These are phyloP conservation scores for Paraphaeosphaeria minitans DNA, from an alignment of 2,329 filamentous ascomycete species.

Conservation along the genomic window DNA sequence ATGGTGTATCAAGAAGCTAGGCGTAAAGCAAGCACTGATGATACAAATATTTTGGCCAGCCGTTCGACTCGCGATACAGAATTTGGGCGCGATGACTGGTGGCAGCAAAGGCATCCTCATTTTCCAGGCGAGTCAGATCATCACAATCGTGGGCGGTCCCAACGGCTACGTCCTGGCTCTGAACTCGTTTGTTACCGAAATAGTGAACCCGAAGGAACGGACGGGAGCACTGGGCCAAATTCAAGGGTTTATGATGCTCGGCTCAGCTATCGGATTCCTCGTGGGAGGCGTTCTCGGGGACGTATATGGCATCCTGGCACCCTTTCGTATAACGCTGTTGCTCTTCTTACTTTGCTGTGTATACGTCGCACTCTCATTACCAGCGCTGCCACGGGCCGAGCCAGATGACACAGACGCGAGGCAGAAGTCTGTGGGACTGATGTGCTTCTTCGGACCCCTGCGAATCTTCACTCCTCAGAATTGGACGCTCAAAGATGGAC, in stretches of 20 bases:
- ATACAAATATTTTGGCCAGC: conserved; percentile 69
- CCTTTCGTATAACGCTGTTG: conserved; percentile 67
- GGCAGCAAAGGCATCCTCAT: conserved; percentile 68
- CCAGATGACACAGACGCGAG: conserved; percentile 31
- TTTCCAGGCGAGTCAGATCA: conserved; percentile 69
- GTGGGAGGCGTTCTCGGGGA: conserved; percentile 70
- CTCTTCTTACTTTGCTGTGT: conserved; percentile 56
- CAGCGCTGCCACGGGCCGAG: conserved; percentile 55
- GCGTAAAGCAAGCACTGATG: conserved; percentile 66
- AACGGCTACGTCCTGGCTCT: conserved; percentile 71
- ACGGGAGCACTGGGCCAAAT: conserved; percentile 70
- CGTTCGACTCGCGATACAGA: conserved; percentile 66
- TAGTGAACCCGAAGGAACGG: conserved; percentile 63
- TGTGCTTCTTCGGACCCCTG: conserved; percentile 67
- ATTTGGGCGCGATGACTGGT: conserved; percentile 67
- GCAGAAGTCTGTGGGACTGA: conserved; percentile 46
- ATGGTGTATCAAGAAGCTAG: conserved; percentile 69
- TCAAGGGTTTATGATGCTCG: conserved; percentile 70
- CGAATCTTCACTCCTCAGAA: conserved; percentile 65
- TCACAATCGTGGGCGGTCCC: conserved; percentile 71
- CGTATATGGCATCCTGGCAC: conserved; percentile 64
- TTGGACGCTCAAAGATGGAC: conserved; percentile 58
- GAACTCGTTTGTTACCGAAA: conserved; percentile 71
- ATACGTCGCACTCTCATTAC: conserved; percentile 51
- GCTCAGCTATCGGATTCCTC: conserved; percentile 67